Evolutionary conservation across 1,139 yeast species (phyloP).

Genomic region (Geotrichum histeridarum): DNA sequence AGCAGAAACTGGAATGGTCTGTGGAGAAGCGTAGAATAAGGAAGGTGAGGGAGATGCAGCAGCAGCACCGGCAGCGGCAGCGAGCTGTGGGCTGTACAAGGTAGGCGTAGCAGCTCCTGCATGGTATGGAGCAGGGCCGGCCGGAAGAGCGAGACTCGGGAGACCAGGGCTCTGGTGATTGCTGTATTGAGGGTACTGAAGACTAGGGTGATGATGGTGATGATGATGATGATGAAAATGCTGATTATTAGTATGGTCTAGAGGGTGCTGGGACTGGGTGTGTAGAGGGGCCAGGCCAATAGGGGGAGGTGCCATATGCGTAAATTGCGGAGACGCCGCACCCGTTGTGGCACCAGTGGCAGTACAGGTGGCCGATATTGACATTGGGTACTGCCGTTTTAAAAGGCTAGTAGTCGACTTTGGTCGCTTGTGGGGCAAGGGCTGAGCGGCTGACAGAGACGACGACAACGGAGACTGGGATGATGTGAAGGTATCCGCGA

Average conservation of each 20-base stretch:
- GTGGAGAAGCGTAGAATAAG: constrained; percentile 4
- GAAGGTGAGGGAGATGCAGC: constrained; percentile 1
- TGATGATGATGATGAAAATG: constrained; percentile 4
- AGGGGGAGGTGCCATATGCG: neutral
- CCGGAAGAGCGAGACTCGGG: too few relatives aligned
- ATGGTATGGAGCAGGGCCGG: too few relatives aligned
- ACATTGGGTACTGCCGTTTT: neutral
- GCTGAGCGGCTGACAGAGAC: neutral
- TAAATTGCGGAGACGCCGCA: constrained; percentile 3
- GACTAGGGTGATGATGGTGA: neutral
- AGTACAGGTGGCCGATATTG: too few relatives aligned
- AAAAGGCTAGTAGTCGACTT: neutral
- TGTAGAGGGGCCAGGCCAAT: neutral
- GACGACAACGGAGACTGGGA: neutral
- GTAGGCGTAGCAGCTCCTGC: too few relatives aligned
- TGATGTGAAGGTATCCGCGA: neutral
- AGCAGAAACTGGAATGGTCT: neutral
- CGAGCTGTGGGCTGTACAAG: neutral
- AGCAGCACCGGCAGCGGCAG: neutral
- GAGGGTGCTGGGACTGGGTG: neutral
- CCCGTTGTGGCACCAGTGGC: constrained; percentile 1
- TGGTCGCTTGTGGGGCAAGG: neutral
- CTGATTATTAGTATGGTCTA: neutral
- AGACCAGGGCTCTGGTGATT: neutral
- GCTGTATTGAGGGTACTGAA: neutral